Evolutionary conservation across 768 basidiomycete genomes (phyloP).

Genomic region (Phaeolepiota aurea): DNA sequence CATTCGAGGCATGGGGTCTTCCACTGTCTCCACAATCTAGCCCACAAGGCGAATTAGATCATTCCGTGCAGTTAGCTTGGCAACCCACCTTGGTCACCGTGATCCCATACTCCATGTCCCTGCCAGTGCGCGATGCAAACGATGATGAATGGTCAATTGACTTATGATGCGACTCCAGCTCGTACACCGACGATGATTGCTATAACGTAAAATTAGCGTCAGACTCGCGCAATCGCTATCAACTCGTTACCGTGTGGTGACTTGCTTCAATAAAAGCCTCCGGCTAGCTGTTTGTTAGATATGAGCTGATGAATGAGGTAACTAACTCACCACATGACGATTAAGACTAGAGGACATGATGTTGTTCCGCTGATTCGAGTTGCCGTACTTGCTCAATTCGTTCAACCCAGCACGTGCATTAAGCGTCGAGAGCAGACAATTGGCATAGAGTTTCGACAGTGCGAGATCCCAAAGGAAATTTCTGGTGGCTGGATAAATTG

Average conservation of each 20-base stretch:
- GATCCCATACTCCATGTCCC: conserved; percentile 27
- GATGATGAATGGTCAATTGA: conserved; percentile 9
- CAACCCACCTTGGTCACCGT: conserved; percentile 30
- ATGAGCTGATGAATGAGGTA: not conserved
- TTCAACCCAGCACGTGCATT: conserved; percentile 32
- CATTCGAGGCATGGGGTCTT: conserved; percentile 15
- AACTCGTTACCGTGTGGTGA: not conserved
- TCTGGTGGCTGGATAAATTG: too few relatives aligned
- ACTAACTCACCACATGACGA: conserved; percentile 7
- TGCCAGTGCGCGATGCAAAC: conserved; percentile 2
- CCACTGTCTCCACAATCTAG: conserved; percentile 27
- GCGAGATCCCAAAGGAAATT: conserved; percentile 45
- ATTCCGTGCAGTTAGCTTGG: not conserved
- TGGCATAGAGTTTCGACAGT: conserved; percentile 39
- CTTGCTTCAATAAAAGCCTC: conserved; percentile 1
- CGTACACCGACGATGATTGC: conserved; percentile 17
- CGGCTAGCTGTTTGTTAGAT: not conserved
- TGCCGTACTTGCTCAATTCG: conserved; percentile 12
- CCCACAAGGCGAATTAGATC: not conserved
- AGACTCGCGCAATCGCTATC: not conserved
- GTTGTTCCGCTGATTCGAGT: conserved; percentile 11
- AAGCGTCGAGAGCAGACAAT: conserved; percentile 39
- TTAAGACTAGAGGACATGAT: conserved; percentile 15
- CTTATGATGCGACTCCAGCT: conserved; percentile 20
- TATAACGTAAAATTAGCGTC: conserved; percentile 2